Conservation (phyloP, 768 basidiomycete species). For the Royoungia palumana region DNA sequence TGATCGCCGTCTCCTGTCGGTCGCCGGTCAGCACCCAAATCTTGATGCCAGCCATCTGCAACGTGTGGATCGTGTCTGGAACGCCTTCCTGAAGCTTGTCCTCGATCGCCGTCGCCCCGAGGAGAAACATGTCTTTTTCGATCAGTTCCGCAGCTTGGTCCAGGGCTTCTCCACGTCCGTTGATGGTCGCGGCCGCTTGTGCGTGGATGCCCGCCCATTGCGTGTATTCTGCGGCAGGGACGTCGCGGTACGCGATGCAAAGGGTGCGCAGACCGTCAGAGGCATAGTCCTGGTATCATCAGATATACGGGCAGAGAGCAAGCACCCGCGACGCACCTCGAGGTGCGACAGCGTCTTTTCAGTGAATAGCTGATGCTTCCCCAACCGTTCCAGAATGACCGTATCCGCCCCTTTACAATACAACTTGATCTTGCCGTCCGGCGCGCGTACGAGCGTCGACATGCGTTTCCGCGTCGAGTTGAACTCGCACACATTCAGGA, state of each 20-base stretch:
- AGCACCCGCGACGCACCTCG: conserved; percentile 53
- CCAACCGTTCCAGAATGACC: conserved; percentile 92
- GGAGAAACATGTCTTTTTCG: conserved; percentile 87
- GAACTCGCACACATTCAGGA: conserved; percentile 98
- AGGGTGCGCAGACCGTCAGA: conserved; percentile 95
- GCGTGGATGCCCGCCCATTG: conserved; percentile 89
- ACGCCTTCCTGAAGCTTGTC: conserved; percentile 99
- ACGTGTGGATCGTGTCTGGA: conserved; percentile 94
- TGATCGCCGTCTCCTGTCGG: conserved; percentile 98
- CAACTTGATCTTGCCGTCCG: conserved; percentile 89
- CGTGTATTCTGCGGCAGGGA: conserved; percentile 84
- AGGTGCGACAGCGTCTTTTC: conserved; percentile 88
- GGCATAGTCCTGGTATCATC: conserved; percentile 73
- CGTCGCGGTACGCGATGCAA: conserved; percentile 93
- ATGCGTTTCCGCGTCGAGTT: conserved; percentile 97
- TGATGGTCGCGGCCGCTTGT: conserved; percentile 92
- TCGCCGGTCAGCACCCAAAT: conserved; percentile 99
- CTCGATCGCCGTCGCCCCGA: conserved; percentile 98
- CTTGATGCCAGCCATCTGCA: conserved; percentile 99
- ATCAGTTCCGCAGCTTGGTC: conserved; percentile 95
- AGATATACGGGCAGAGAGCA: background rate
- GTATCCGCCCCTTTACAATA: conserved; percentile 98
- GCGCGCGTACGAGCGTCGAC: conserved; percentile 88
- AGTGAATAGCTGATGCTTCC: conserved; percentile 76
- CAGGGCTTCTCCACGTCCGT: conserved; percentile 90